Conservation (phyloP, 306 rosid species). For the Cucurbita moschata region DNA sequence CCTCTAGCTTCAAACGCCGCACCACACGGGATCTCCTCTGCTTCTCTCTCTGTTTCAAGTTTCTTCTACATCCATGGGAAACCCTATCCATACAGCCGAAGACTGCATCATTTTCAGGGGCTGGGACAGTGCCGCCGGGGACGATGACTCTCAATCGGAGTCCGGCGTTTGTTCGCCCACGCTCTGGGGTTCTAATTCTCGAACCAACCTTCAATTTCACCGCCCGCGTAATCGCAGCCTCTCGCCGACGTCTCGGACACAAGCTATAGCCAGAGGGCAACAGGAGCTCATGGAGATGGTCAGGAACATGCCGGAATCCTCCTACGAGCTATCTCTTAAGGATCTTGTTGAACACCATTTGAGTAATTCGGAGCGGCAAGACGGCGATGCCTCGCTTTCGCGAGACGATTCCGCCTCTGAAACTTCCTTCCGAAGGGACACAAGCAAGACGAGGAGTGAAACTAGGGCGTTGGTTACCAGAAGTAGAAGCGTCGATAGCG, state of each 20-base stretch:
- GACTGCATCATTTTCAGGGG: conserved; percentile 1
- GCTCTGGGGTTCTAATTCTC: conserved; percentile 33
- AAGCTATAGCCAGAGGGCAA: conserved; percentile 68
- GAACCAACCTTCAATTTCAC: conserved; percentile 19
- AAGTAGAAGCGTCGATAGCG: conserved; percentile 26
- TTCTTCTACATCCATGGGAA: conserved; percentile 14
- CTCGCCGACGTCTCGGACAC: conserved; percentile 52
- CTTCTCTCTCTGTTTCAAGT: not conserved
- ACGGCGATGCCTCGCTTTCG: not conserved
- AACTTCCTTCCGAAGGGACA: conserved; percentile 6
- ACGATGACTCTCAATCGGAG: not conserved
- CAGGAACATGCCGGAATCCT: conserved; percentile 62
- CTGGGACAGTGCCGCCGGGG: not conserved
- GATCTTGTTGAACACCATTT: conserved; percentile 64
- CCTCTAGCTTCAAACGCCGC: not conserved
- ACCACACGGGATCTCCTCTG: not conserved
- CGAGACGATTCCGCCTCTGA: conserved; percentile 3
- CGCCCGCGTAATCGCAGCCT: conserved; percentile 26
- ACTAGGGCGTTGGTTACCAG: conserved; percentile 9
- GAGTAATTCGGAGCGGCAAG: not conserved
- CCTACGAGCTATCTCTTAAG: conserved; percentile 71
- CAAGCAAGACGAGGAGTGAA: conserved; percentile 12
- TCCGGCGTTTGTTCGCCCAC: conserved; percentile 54
- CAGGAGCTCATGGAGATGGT: conserved; percentile 91
- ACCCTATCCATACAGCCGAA: not conserved